Evolutionary conservation across 2,329 filamentous ascomycete genomes (phyloP).

Genomic region (Cytospora mali): DNA sequence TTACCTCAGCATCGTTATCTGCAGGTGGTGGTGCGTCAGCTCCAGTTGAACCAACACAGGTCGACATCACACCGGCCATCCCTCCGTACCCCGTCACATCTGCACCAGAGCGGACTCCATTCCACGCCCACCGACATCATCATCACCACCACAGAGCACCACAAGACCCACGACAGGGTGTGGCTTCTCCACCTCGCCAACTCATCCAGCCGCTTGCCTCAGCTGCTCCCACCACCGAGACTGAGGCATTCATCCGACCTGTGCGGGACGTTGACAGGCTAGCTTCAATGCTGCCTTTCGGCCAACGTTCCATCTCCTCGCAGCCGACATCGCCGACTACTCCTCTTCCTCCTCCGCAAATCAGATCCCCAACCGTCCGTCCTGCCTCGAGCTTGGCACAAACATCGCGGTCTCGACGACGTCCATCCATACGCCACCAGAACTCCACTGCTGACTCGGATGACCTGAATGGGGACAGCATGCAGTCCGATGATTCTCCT

Average conservation of each 20-base stretch:
- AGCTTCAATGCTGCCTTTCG: slow-evolving; percentile 75
- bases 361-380: slow-evolving; percentile 58
- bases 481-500: slow-evolving; percentile 74
- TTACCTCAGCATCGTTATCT: slow-evolving; percentile 57
- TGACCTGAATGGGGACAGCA: slow-evolving; percentile 82
- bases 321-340: slow-evolving; percentile 92
- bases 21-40: slow-evolving; percentile 46
- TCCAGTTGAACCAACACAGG: slow-evolving; percentile 42
- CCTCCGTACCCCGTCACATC: slow-evolving; percentile 68
- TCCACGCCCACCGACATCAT: slow-evolving; percentile 45
- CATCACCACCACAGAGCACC: slow-evolving; percentile 51
- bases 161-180: slow-evolving; percentile 53
- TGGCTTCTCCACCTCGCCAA: slow-evolving; percentile 53
- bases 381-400: slow-evolving; percentile 56
- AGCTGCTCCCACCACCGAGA: slow-evolving; percentile 67
- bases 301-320: slow-evolving; percentile 72
- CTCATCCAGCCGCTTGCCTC: slow-evolving; percentile 69
- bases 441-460: slow-evolving; percentile 88
- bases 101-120: slow-evolving; percentile 68
- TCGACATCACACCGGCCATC: slow-evolving; percentile 62
- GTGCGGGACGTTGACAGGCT: slow-evolving; percentile 82
- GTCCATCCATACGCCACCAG: slow-evolving; percentile 88
- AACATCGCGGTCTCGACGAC: slow-evolving; percentile 61
- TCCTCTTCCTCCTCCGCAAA: slow-evolving; percentile 70
- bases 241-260: slow-evolving; percentile 76